Conservation (phyloP, 2,329 filamentous ascomycete genomes). For the Geosmithia flava region DNA sequence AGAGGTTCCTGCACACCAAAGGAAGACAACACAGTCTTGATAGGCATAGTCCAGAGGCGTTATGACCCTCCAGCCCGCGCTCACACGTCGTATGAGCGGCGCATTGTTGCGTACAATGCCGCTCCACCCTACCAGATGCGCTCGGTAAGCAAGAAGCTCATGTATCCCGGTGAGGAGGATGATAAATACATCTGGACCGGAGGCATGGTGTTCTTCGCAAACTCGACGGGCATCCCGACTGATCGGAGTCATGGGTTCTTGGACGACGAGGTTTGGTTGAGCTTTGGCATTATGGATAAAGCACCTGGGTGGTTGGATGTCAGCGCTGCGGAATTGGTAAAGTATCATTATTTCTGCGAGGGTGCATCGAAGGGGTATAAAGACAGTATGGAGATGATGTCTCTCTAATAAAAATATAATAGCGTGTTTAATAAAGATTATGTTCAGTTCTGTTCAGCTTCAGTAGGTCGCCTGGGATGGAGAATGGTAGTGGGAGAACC, state of each 20-base stretch:
- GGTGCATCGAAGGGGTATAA: not conserved
- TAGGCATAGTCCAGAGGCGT: slow-evolving; percentile 3
- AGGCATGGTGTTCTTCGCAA: slow-evolving; percentile 1
- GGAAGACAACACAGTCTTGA: slow-evolving; percentile 1
- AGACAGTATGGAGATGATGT: not conserved
- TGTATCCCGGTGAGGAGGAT: slow-evolving; percentile 2
- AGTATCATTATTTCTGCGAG: slow-evolving; percentile 2
- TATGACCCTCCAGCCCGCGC: not conserved
- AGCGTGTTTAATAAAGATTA: not conserved
- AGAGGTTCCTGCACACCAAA: slow-evolving; percentile 1
- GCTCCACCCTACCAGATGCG: slow-evolving; percentile 2
- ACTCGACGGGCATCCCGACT: not conserved
- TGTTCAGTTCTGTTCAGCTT: not conserved
- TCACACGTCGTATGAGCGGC: slow-evolving; percentile 1
- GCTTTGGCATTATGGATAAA: slow-evolving; percentile 2
- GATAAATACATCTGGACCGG: slow-evolving; percentile 3
- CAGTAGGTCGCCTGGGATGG: too few relatives aligned
- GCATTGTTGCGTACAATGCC: slow-evolving; percentile 1
- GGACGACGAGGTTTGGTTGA: slow-evolving; percentile 3
- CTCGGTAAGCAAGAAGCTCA: slow-evolving; percentile 1
- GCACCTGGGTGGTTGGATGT: slow-evolving; percentile 2
- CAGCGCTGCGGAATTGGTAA: not conserved
- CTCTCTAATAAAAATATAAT: not conserved
- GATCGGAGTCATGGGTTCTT: slow-evolving; percentile 2
- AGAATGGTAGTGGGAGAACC: not conserved